Evolutionary conservation across 352 stramenopile genomes (phyloP), one percentile per base, ranked within the genome.

Genomic region (Paralagenidium karlingii): DNA sequence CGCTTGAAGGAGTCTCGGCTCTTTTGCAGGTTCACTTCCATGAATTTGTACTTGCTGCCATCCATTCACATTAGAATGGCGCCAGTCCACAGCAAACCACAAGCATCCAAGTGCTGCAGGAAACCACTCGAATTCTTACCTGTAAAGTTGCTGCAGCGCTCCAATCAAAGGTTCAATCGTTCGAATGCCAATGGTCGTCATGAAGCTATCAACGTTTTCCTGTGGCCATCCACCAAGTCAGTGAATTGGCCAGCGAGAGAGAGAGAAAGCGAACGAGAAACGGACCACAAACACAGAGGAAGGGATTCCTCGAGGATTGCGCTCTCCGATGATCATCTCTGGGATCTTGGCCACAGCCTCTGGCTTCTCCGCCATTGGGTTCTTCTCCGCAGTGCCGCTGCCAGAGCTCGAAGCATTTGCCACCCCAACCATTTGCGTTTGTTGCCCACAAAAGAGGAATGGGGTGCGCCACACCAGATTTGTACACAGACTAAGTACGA

Each of bases 21-120:
- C 61, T 88, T 89, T 46, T 87, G 60, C 45, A 93, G 53, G 53
- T 63, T 88, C 32, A 68, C 81, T 56, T 94, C 82, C 73, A 93
- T 90, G 41, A 85, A 84, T 49, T 92, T 92, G 52, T 93, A 92
- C 59, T 94, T 91, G 62, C 73, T 88, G 37, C 15, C 3, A 13
- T 9, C 20, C 10, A 9, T 13, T 13, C 24, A 40, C n/a, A n/a
- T n/a, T n/a, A n/a, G n/a, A n/a, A n/a, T n/a, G n/a, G 16, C 28
- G 13, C 13, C 16, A 13, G 13, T 16, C 16, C 28, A 13, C 28
- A 16, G 28, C 13, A 13, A 16, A 33, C 13, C 13, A 33, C 13
- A 33, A 33, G 28, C 28, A 13, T 33, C 13, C 13, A 33, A 33
- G 16, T 16, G 28, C 13, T 33, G 13, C 13, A 33, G 28, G 16